Evolutionary conservation across 441 rosid species (phyloP), one percentile per base, ranked within the genome.

Genomic region (Erodium trifolium): DNA sequence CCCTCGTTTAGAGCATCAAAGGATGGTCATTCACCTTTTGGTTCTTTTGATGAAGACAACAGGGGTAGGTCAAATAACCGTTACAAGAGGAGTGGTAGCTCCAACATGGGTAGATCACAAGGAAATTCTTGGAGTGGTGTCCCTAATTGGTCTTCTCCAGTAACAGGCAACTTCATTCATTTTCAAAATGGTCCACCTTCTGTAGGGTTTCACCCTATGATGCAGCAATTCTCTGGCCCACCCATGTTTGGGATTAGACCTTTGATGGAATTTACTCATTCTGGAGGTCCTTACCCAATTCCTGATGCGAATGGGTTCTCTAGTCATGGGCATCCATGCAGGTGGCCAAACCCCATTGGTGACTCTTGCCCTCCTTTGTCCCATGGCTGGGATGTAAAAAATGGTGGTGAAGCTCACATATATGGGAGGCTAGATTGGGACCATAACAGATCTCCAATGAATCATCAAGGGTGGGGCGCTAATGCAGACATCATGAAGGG

Each of bases 141-240:
- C 35, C 69, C 69, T 41, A 67, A 39, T 67, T 67, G 69, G 69
- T 51, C 69, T 45, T 45, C 59, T 19, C 57, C 69, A 39, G 23
- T 41, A 67, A 45, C 69, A 18, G 47, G 47, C 57, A 51, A 45
- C 59, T 67, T 67, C 35, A 45, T 67, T 23, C 69, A 43, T 67
- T 67, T 67, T 45, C 69, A 67, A 39, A 19, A 45, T 29, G 69
- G 69, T 45, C 60, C 35, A 45, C 69, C 69, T 67, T 45, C 12
- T 18, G 69, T 45, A 43, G 57, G 57, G n/a, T 67, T 67, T 51
- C 69, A 67, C 18, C 69, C 69, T 35, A 67, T 67, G 53, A 67
- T 67, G 69, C 69, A 45, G 53, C 69, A 67, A 4, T 67, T 45
- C 18, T 27, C 69, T 45, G 53, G 53, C 57, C 69, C 69, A 7